phyloP scores from a whole-genome alignment of 331 rosid genomes.

The Stylosanthes scabra region DNA sequence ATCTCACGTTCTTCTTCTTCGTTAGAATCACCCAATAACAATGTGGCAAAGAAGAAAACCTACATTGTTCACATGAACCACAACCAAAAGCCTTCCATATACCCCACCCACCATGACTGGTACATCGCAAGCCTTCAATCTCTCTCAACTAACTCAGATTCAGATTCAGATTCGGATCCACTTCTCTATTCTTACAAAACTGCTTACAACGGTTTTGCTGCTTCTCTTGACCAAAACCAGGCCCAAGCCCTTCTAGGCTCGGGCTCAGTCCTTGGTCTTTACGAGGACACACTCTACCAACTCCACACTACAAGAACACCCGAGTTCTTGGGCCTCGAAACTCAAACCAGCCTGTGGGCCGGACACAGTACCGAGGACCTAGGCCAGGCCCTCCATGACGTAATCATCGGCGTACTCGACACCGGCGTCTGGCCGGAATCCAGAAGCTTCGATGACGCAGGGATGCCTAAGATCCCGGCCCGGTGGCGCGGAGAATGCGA shows the following conservation, averaged over 20 bases:
- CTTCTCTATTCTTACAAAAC: slow-evolving; percentile 69
- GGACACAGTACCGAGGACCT: slow-evolving; percentile 60
- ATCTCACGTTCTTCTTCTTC: background rate
- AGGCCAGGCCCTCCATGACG: slow-evolving; percentile 59
- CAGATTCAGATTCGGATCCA: slow-evolving; percentile 35
- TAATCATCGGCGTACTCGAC: slow-evolving; percentile 77
- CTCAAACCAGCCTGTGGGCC: slow-evolving; percentile 53
- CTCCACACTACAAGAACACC: slow-evolving; percentile 94
- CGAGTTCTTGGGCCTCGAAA: slow-evolving; percentile 66
- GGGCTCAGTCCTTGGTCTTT: slow-evolving; percentile 60
- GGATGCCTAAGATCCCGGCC: slow-evolving; percentile 67
- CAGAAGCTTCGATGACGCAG: slow-evolving; percentile 65
- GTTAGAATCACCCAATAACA: background rate
- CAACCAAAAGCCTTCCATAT: slow-evolving; percentile 52
- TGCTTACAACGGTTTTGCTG: slow-evolving; percentile 81
- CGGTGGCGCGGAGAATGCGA: slow-evolving; percentile 84
- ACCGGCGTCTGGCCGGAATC: slow-evolving; percentile 92
- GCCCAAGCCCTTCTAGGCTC: slow-evolving; percentile 59
- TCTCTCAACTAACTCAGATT: slow-evolving; percentile 33
- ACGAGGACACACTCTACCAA: slow-evolving; percentile 62
- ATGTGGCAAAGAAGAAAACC: slow-evolving; percentile 48
- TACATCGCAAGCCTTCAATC: slow-evolving; percentile 66
- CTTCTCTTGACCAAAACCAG: slow-evolving; percentile 48
- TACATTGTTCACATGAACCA: slow-evolving; percentile 77
- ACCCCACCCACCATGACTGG: slow-evolving; percentile 69